Conservation (phyloP, 495 filamentous ascomycete species). For the Podospora anserina region DNA sequence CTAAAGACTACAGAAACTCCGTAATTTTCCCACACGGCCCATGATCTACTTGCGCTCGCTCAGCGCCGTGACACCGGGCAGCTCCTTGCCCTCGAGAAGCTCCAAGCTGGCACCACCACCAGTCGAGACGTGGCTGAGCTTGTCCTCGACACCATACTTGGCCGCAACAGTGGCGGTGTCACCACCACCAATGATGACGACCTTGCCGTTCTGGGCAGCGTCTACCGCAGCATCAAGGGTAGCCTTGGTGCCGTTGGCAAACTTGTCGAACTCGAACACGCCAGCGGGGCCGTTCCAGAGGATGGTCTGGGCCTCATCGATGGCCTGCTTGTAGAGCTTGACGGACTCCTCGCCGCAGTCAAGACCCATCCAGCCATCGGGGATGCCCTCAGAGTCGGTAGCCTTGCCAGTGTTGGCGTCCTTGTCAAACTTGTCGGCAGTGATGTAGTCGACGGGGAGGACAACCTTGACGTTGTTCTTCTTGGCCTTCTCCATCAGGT, state of each 20-base stretch:
- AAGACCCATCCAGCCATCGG: constrained; percentile 95
- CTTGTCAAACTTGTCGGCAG: constrained; percentile 86
- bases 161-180: constrained; percentile 97
- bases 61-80: constrained; percentile 90
- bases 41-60: constrained; percentile 59
- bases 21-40: background rate
- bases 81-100: constrained; percentile 93
- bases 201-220: constrained; percentile 75
- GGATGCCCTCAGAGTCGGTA: constrained; percentile 84
- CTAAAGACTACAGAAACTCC: constrained; percentile 25
- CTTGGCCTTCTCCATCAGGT: constrained; percentile 93
- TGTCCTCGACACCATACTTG: constrained; percentile 93
- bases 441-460: constrained; percentile 92
- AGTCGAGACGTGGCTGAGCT: constrained; percentile 96
- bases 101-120: constrained; percentile 95
- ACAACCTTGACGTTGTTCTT: constrained; percentile 92
- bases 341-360: constrained; percentile 88
- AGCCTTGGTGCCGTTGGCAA: constrained; percentile 84
- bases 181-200: constrained; percentile 96
- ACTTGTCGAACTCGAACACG: constrained; percentile 95
- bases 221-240: constrained; percentile 82
- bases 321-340: constrained; percentile 79
- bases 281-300: constrained; percentile 98
- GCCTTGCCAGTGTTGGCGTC: constrained; percentile 79
- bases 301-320: constrained; percentile 87